Evolutionary conservation across 371 early-diverging fungal genomes (phyloP).

Genomic region (Parasitella parasitica): DNA sequence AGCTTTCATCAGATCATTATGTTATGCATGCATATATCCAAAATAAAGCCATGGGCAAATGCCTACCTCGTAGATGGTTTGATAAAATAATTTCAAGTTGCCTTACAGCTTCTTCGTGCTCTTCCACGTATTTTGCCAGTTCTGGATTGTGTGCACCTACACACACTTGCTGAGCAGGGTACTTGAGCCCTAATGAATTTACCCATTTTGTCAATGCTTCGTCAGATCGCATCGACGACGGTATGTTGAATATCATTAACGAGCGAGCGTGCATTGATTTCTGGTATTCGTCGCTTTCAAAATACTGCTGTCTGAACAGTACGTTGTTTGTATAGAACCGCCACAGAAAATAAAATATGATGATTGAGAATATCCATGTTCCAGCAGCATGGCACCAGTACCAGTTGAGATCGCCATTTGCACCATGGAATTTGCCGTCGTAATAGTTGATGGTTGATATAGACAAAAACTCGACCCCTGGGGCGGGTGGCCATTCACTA

Average conservation of each 20-base stretch:
- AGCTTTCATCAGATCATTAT: too few relatives aligned
- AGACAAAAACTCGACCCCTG: slow-evolving; percentile 38
- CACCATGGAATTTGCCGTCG: slow-evolving; percentile 27
- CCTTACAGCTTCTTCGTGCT: slow-evolving; percentile 68
- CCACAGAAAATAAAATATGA: slow-evolving; percentile 49
- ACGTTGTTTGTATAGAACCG: slow-evolving; percentile 57
- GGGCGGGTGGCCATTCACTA: slow-evolving; percentile 44
- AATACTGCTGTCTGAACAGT: slow-evolving; percentile 54
- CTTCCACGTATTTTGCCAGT: slow-evolving; percentile 66
- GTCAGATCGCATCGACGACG: slow-evolving; percentile 59
- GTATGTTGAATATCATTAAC: slow-evolving; percentile 71
- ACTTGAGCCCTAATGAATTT: slow-evolving; percentile 37
- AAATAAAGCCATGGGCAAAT: background rate
- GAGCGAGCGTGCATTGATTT: slow-evolving; percentile 63
- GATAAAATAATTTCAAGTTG: slow-evolving; percentile 67
- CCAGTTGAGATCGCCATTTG: slow-evolving; percentile 37
- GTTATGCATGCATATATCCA: too few relatives aligned
- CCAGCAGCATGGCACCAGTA: slow-evolving; percentile 63
- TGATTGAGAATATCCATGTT: slow-evolving; percentile 56
- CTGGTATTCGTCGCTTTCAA: slow-evolving; percentile 62
- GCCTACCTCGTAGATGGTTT: slow-evolving; percentile 58
- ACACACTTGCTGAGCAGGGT: slow-evolving; percentile 59
- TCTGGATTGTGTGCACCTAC: slow-evolving; percentile 70
- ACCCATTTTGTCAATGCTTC: slow-evolving; percentile 56
- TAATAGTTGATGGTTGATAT: slow-evolving; percentile 40